Evolutionary conservation across 2,329 filamentous ascomycete species (phyloP).

Genomic region (Sclerotinia sclerotiorum): DNA sequence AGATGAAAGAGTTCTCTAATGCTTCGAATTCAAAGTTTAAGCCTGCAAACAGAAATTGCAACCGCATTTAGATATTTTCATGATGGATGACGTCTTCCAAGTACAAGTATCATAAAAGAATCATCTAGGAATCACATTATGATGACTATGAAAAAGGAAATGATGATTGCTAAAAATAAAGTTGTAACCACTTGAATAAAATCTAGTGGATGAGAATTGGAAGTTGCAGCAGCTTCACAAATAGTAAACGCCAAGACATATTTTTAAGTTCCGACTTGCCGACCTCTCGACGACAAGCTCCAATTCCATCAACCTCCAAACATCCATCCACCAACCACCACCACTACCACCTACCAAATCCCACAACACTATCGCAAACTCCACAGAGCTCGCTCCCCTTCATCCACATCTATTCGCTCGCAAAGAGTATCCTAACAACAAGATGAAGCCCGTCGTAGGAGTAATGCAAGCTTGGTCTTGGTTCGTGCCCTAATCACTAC

Average conservation of each 20-base stretch:
- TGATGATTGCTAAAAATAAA: background rate
- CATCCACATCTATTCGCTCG: background rate
- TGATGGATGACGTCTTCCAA: background rate
- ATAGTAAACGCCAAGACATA: background rate
- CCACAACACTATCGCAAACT: background rate
- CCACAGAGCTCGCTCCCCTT: background rate
- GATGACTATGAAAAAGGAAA: background rate
- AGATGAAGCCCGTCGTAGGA: slow-evolving; percentile 92
- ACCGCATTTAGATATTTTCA: background rate
- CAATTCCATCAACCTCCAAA: slow-evolving; percentile 8
- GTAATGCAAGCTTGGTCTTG: slow-evolving; percentile 94
- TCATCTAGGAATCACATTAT: background rate
- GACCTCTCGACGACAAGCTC: slow-evolving; percentile 10
- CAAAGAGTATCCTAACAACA: slow-evolving; percentile 23
- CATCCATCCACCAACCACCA: slow-evolving; percentile 9
- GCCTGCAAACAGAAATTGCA: background rate
- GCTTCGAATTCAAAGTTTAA: background rate
- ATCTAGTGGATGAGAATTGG: background rate
- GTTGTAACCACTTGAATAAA: background rate
- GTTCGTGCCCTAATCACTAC: slow-evolving; percentile 52
- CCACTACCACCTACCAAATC: background rate
- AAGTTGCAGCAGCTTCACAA: background rate
- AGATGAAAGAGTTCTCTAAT: background rate
- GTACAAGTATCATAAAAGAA: background rate
- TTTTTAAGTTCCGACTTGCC: slow-evolving; percentile 10